Percentiles rank a stretch among this genome's conserved stretches.
These are phyloP conservation scores for Limnanthes douglasii DNA, from an alignment of 345 rosid species.

Conservation along the genomic window DNA sequence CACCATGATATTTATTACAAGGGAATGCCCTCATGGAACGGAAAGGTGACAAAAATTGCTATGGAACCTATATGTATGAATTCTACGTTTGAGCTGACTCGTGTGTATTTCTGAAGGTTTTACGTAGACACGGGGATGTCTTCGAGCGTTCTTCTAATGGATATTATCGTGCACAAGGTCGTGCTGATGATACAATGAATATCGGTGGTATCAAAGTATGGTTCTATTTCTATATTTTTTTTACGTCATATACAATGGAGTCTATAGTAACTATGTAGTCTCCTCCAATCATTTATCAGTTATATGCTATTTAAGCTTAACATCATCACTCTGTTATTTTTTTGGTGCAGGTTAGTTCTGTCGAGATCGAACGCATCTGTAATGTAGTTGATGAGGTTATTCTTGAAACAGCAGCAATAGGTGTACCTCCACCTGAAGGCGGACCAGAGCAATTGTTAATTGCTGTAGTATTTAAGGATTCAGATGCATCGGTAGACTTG, in stretches of 20 bases:
- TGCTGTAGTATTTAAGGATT: constrained; percentile 54
- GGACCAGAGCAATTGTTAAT: constrained; percentile 84
- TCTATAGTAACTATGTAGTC: background rate
- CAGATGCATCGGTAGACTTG: constrained; percentile 20
- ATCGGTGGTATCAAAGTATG: constrained; percentile 93
- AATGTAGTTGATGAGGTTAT: constrained; percentile 44
- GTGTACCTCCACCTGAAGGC: constrained; percentile 78
- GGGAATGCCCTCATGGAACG: constrained; percentile 73
- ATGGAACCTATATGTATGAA: background rate
- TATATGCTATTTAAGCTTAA: no score
- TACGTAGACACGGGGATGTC: constrained; percentile 91
- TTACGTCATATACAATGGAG: background rate
- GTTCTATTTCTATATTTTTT: background rate
- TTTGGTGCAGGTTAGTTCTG: constrained; percentile 61
- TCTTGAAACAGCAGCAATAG: constrained; percentile 90
- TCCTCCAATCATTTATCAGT: background rate
- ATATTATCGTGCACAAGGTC: constrained; percentile 89
- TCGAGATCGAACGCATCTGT: constrained; percentile 84
- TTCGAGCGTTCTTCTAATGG: constrained; percentile 71
- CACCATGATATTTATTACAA: constrained; percentile 66
- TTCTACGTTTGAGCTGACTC: constrained; percentile 3
- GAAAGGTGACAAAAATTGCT: constrained; percentile 30
- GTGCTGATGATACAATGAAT: constrained; percentile 97
- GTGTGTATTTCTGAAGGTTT: constrained; percentile 23
- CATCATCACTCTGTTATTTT: background rate